Evolutionary conservation across 2,329 filamentous ascomycete genomes (phyloP), one percentile per base, ranked within the genome.

Genomic region (Aureobasidium sp.): DNA sequence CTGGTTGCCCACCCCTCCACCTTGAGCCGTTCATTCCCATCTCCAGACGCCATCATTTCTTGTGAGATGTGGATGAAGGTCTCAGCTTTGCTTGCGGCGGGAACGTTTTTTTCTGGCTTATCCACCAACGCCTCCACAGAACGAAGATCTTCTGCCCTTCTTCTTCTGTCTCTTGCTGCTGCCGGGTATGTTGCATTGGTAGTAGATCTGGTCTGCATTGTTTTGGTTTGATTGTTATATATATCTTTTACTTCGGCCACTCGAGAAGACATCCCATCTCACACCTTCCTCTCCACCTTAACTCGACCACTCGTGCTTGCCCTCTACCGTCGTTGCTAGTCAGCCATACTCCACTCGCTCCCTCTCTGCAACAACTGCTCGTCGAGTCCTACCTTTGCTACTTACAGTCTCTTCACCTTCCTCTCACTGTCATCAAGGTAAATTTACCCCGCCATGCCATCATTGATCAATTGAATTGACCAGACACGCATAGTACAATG

Each of bases 401-500:
- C 39, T n/a, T 41, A 17, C 11, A 36, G 5, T n/a, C 41, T 36
- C 25, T 36, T 39, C 22, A 25, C 8, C 17, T 6, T 36, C 39
- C 29, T 52, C 34, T n/a, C 31, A 12, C 31, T 39, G 22, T 29
- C 34, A 57, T 22, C 53, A 15, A 58, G 55, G 53, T 57, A 47
- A 20, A 31, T 1, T 9, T 47, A 58, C 55, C 55, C 55, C 55
- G 17, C 55, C 31, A 47, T 29, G 12, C 41, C 31, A 41, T 27
- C 27, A 57, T 44, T 22, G 29, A 58, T 58, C 29, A 42, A 37
- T 51, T 45, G 27, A 17, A 60, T 27, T 60, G 45, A 60, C 57
- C 25, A 51, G 25, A 37, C 20, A 47, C 41, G 17, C n/a, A 60
- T 20, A 52, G 37, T 56, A 65, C 64, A 68, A 81, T 81, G 78